Base-by-base conservation (phyloP, 2,329 filamentous ascomycete species). In the Verticillium albo-atrum region DNA sequence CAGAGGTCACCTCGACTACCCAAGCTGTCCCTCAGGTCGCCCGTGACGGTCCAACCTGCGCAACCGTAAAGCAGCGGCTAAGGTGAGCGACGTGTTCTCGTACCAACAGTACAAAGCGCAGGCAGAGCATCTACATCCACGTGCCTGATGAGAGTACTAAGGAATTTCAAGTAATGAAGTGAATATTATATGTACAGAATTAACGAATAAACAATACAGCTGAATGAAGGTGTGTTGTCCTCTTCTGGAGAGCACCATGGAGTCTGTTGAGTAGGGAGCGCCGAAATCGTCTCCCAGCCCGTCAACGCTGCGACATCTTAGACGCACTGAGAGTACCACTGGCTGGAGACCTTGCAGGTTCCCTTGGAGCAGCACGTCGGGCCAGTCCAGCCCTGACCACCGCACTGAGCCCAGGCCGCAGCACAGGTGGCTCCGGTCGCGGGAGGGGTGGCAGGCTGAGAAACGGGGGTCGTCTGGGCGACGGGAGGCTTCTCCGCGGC, bases 321-420 rank as follows among this genome's bases (percentile, higher is more conserved):
- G 3, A 57, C 68, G 73, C 64, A 71, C 63, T 71, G 68, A 32
- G 61, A 65, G 62, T 71, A 71, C 34, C 63, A 68, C 23, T 69
- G 61, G 60, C 63, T 67, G 20, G 61, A 61, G 28, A 60, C 63
- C 23, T 64, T 71, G 64, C 70, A 72, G 15, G 65, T 69, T 30
- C 68, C 69, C 53, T 64, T 58, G 2, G 65, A 63, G 42, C 69
- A 72, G 3, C 62, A 63, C 0, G 66, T 70, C 1, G 70, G 62
- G 2, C 68, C 69, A 32, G 61, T 67, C 64, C 66, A 71, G 14
- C 64, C 65, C 42, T 57, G 34, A 9, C 65, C 68, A 57, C 64
- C 68, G 26, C 62, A 69, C 56, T 70, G 68, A 6, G 62, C 65
- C n/a, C 62, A 69, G 9, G 65, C 54, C n/a, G 62, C 54, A 9